phyloP scores from a whole-genome alignment of 2,329 filamentous ascomycete species.

The Apiospora sp. region DNA sequence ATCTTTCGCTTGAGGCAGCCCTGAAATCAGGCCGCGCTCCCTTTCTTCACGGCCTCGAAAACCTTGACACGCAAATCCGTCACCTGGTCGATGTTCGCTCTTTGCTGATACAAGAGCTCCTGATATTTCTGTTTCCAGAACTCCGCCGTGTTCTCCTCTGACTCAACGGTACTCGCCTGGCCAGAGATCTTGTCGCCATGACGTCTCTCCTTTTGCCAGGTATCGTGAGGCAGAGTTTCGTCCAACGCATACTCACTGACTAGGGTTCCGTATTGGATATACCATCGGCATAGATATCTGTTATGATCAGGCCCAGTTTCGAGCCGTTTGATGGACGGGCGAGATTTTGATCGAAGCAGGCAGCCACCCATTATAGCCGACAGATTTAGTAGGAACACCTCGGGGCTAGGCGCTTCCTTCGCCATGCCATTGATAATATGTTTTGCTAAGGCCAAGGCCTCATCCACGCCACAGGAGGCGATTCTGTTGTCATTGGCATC shows the following conservation, averaged over 20 bases:
- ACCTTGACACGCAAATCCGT: constrained; percentile 52
- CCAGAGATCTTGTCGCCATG: constrained; percentile 28
- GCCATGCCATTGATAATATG: constrained; percentile 62
- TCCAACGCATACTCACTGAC: constrained; percentile 61
- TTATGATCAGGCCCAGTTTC: constrained; percentile 51
- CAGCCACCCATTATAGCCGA: constrained; percentile 63
- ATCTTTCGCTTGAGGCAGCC: background rate
- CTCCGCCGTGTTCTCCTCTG: constrained; percentile 42
- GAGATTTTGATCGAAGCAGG: constrained; percentile 54
- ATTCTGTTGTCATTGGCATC: constrained; percentile 54
- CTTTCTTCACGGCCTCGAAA: constrained; percentile 45
- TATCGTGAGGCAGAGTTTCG: constrained; percentile 53
- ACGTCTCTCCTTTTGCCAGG: constrained; percentile 47
- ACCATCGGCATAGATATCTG: constrained; percentile 62
- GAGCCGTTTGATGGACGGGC: constrained; percentile 51
- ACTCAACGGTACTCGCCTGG: constrained; percentile 32
- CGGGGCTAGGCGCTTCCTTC: constrained; percentile 56
- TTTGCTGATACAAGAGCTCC: constrained; percentile 66
- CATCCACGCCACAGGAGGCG: constrained; percentile 56
- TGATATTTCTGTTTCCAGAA: constrained; percentile 63
- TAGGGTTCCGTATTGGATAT: constrained; percentile 62
- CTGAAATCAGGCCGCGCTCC: background rate
- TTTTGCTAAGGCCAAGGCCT: constrained; percentile 62
- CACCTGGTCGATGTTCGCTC: constrained; percentile 63
- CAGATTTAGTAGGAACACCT: constrained; percentile 67